phyloP scores from a whole-genome alignment of 768 basidiomycete genomes.

The Tricholoma flavovirens region DNA sequence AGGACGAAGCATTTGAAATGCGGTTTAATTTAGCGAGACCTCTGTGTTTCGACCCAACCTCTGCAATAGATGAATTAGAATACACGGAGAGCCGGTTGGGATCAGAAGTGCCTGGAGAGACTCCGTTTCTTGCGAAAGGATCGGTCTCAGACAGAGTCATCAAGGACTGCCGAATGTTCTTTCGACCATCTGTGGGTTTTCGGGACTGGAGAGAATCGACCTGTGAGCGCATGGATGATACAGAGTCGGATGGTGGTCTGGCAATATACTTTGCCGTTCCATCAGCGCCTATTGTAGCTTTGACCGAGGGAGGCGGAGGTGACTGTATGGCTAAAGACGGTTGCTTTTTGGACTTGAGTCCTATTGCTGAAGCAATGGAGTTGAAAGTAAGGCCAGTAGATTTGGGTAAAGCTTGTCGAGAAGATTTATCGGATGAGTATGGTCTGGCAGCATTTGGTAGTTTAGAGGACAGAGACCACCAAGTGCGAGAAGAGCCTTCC shows the following conservation, averaged over 20 bases:
- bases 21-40: conserved; percentile 36
- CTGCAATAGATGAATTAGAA: conserved; percentile 45
- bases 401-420: conserved; percentile 15
- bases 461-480: conserved; percentile 40
- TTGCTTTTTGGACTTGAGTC: conserved; percentile 58
- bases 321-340: conserved; percentile 49
- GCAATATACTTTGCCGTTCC: conserved; percentile 18
- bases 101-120: conserved; percentile 35
- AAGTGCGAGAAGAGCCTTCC: conserved; percentile 33
- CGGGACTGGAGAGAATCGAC: conserved; percentile 49
- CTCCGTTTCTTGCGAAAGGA: conserved; percentile 53
- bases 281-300: conserved; percentile 18
- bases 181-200: conserved; percentile 47
- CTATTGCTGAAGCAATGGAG: conserved; percentile 54
- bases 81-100: conserved; percentile 47
- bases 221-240: conserved; percentile 51
- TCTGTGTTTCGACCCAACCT: conserved; percentile 34
- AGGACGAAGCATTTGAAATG: conserved; percentile 53
- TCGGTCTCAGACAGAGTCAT: conserved; percentile 59
- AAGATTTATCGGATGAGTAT: conserved; percentile 24
- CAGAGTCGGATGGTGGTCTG: conserved; percentile 48
- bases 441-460: conserved; percentile 16
- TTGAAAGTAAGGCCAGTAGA: conserved; percentile 39
- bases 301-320: conserved; percentile 30
- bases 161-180: conserved; percentile 42